Evolutionary conservation across 768 basidiomycete species (phyloP).

Genomic region (Galerina marginata): DNA sequence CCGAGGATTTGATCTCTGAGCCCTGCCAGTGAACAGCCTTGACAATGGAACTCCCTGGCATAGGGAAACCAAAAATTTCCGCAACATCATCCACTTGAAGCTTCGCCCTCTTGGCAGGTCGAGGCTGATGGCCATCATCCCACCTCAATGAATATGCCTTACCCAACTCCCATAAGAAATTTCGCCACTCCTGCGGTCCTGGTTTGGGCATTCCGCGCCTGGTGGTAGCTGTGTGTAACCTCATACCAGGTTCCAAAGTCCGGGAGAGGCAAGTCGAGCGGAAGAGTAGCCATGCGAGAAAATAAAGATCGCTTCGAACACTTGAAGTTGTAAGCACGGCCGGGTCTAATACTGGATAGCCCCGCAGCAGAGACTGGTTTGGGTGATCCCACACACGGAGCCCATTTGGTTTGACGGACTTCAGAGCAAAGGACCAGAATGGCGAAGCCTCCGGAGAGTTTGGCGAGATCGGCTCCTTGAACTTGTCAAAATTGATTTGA

Average conservation of each 20-base stretch:
- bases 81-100: neutral
- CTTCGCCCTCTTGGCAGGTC: neutral
- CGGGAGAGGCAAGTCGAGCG: neutral
- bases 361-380: neutral
- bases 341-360: neutral
- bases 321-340: neutral
- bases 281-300: neutral
- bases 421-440: neutral
- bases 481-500: neutral
- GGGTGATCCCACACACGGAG: neutral
- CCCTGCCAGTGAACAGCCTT: conserved; percentile 1
- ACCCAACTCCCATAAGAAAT: neutral
- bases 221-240: neutral
- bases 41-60: neutral
- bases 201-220: neutral
- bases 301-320: neutral
- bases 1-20: neutral
- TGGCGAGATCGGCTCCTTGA: neutral
- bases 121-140: neutral
- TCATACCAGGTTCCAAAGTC: neutral
- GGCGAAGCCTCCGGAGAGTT: neutral
- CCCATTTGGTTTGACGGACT: neutral
- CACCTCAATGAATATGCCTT: too few relatives aligned
- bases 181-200: conserved; percentile 8
- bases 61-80: neutral